phyloP scores from a whole-genome alignment of 2,329 filamentous ascomycete species.

The Hypomyces perniciosus region DNA sequence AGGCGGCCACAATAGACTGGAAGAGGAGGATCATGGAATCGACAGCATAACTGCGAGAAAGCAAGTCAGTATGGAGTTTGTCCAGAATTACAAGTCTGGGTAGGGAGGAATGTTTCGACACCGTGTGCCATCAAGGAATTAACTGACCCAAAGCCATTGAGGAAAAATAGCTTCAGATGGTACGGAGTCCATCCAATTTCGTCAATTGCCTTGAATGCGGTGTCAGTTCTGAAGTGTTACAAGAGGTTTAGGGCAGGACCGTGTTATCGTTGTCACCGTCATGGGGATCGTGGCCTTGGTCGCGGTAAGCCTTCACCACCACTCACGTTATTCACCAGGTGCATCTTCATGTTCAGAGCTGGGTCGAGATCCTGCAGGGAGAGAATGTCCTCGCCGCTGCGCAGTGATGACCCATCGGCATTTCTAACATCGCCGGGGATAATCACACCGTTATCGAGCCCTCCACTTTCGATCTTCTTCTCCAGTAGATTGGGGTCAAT shows the following conservation, averaged over 20 bases:
- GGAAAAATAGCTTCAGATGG: conserved; percentile 53
- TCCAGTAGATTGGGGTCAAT: conserved; percentile 14
- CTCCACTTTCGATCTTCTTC: conserved; percentile 6
- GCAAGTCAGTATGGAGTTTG: not conserved
- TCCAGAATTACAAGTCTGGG: not conserved
- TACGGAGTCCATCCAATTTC: conserved; percentile 56
- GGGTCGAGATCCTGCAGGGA: conserved; percentile 53
- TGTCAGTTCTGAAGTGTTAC: not conserved
- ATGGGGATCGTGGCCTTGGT: not conserved
- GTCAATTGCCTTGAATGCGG: conserved; percentile 39
- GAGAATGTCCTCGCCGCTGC: conserved; percentile 44
- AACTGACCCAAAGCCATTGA: conserved; percentile 52
- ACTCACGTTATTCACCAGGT: conserved; percentile 60
- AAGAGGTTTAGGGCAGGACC: not conserved
- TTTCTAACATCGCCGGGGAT: conserved; percentile 10
- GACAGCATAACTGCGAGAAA: conserved; percentile 35
- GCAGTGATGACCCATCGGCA: conserved; percentile 18
- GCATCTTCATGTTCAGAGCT: conserved; percentile 60
- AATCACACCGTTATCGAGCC: not conserved
- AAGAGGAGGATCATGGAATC: conserved; percentile 46
- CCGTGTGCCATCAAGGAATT: not conserved
- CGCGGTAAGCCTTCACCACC: conserved; percentile 2
- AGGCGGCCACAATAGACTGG: conserved; percentile 55
- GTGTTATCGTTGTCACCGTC: conserved; percentile 3
- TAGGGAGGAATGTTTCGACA: not conserved